Percentiles rank a stretch among this genome's conserved stretches.
These are phyloP conservation scores for Cladophialophora exuberans DNA, from an alignment of 2,329 filamentous ascomycete genomes.

Conservation along the genomic window DNA sequence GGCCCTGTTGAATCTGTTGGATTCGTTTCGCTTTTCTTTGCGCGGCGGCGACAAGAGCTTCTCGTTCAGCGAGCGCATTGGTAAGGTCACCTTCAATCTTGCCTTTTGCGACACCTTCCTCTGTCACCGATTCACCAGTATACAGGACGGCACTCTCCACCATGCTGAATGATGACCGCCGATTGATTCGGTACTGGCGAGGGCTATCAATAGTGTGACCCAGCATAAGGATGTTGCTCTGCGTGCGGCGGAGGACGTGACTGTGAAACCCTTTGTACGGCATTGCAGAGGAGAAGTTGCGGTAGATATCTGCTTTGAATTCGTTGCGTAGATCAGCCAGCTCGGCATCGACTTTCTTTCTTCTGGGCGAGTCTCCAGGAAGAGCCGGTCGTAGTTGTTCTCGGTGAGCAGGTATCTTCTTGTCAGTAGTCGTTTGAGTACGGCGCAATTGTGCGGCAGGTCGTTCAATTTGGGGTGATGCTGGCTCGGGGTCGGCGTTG, in stretches of 20 bases:
- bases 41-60: conserved; percentile 44
- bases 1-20: conserved; percentile 41
- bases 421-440: conserved; percentile 15
- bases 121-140: conserved; percentile 35
- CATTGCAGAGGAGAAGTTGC: conserved; percentile 26
- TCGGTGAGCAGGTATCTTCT: conserved; percentile 24
- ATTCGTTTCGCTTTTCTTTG: conserved; percentile 45
- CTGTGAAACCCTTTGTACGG: conserved; percentile 27
- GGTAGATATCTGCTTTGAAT: conserved; percentile 28
- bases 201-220: conserved; percentile 21
- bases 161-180: conserved; percentile 52
- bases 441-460: conserved; percentile 2
- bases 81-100: conserved; percentile 28
- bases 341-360: conserved; percentile 26
- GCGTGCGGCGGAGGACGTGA: conserved; percentile 29
- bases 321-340: conserved; percentile 29
- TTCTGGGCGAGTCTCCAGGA: conserved; percentile 30
- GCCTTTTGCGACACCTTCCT: conserved; percentile 21
- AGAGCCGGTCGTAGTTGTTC: conserved; percentile 24
- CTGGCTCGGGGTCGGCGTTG: conserved; percentile 13
- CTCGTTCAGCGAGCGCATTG: conserved; percentile 26
- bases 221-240: conserved; percentile 26
- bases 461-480: conserved; percentile 11
- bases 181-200: conserved; percentile 35
- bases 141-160: conserved; percentile 49